Percentiles rank a stretch among this genome's conserved stretches.
Evolutionary conservation across 1,139 yeast genomes (phyloP).

Genomic region (Candida neerlandica): DNA sequence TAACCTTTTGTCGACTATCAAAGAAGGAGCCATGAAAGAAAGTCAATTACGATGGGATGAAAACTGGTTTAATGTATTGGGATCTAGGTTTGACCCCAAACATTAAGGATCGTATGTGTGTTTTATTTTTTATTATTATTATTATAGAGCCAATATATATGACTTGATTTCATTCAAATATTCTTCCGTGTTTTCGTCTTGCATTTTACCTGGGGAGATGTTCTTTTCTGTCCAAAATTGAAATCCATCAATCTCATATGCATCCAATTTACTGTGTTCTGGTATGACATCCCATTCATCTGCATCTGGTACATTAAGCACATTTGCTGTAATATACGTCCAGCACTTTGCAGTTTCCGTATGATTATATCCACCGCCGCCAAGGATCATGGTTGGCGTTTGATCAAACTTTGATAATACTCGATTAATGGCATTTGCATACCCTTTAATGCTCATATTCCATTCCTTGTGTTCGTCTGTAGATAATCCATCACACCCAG

Average conservation of each 20-base stretch:
- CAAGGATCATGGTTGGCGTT: constrained; percentile 52
- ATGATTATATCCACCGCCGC: constrained; percentile 81
- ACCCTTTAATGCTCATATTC: constrained; percentile 64
- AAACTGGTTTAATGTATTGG: constrained; percentile 58
- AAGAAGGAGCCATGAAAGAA: constrained; percentile 71
- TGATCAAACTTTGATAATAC: constrained; percentile 29
- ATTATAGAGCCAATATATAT: constrained; percentile 15
- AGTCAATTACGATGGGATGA: constrained; percentile 71
- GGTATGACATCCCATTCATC: constrained; percentile 35
- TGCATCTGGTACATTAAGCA: constrained; percentile 2
- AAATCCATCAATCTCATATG: constrained; percentile 49
- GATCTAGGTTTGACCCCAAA: constrained; percentile 22
- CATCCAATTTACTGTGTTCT: constrained; percentile 50
- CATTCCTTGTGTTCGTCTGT: constrained; percentile 63
- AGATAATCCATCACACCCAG: constrained; percentile 73
- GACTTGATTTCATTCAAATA: constrained; percentile 21
- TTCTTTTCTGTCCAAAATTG: constrained; percentile 51
- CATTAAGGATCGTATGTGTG: background rate
- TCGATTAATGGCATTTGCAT: constrained; percentile 36
- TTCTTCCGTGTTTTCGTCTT: constrained; percentile 40
- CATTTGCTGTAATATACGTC: constrained; percentile 50
- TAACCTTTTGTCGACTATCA: constrained; percentile 35
- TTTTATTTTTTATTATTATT: background rate
- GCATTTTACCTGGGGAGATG: constrained; percentile 30
- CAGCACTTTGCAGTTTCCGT: constrained; percentile 67